phyloP scores from a whole-genome alignment of 78 protist genomes.

The Emiliania huxleyi region DNA sequence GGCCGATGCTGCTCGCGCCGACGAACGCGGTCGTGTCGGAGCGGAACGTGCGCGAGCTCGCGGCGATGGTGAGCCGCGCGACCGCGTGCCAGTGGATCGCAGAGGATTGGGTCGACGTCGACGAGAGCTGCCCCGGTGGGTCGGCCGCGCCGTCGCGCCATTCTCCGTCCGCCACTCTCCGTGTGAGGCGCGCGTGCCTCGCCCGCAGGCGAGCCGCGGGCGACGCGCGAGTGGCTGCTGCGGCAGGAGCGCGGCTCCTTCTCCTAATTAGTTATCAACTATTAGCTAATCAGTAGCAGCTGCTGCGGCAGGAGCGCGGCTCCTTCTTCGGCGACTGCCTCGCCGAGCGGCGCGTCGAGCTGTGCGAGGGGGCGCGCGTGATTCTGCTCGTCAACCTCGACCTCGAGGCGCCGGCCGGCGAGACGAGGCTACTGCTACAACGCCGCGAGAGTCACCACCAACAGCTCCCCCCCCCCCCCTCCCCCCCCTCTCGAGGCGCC shows the following conservation, averaged over 20 bases:
- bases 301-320: background rate
- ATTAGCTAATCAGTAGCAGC: background rate
- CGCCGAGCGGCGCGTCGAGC: slow-evolving; percentile 12
- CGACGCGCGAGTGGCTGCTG: no score
- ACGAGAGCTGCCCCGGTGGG: background rate
- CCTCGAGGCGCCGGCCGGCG: background rate
- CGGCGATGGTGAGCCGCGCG: background rate
- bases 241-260: no score
- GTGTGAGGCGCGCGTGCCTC: no score
- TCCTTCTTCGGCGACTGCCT: slow-evolving; percentile 17
- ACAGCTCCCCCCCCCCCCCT: no score
- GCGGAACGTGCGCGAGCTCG: background rate
- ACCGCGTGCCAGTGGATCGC: background rate
- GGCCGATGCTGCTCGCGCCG: slow-evolving; percentile 12
- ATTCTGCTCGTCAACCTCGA: background rate
- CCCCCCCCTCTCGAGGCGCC: background rate
- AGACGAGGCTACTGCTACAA: no score
- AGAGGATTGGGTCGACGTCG: background rate
- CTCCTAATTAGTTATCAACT: no score
- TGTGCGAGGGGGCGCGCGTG: slow-evolving; percentile 15
- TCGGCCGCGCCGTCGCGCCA: no score
- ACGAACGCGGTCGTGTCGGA: background rate
- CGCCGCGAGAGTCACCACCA: no score
- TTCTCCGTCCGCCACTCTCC: no score
- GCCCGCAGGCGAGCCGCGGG: no score